Conservation (phyloP, 371 early-diverging fungal genomes). For the Cokeromyces recurvatus region DNA sequence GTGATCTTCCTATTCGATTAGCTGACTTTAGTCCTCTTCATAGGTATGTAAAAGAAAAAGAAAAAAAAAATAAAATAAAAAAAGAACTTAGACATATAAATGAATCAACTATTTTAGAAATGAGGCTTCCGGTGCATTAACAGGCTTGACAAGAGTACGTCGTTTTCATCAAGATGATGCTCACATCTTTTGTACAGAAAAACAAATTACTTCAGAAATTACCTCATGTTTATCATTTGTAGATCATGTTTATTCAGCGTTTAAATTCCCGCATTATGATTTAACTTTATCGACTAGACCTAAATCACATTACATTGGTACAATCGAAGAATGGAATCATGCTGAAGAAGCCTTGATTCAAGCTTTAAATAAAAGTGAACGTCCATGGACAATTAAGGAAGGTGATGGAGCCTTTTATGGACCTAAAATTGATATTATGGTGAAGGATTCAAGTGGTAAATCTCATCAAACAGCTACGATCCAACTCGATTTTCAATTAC, state of each 20-base stretch:
- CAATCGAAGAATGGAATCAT: constrained; percentile 85
- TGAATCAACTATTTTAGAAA: constrained; percentile 47
- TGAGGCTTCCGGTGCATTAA: constrained; percentile 90
- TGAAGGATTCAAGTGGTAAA: constrained; percentile 92
- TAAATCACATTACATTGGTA: constrained; percentile 88
- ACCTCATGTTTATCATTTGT: constrained; percentile 80
- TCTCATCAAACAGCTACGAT: constrained; percentile 98
- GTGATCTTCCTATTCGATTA: constrained; percentile 88
- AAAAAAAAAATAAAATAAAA: too few relatives aligned
- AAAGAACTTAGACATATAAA: too few relatives aligned
- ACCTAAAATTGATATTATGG: constrained; percentile 99
- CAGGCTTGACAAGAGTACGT: constrained; percentile 92
- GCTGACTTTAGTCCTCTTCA: constrained; percentile 97
- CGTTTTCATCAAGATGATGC: constrained; percentile 98
- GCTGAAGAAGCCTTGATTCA: constrained; percentile 85
- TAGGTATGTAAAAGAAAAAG: constrained; percentile 47
- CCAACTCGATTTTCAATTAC: constrained; percentile 97
- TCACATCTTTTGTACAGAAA: constrained; percentile 88
- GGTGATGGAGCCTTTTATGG: constrained; percentile 99
- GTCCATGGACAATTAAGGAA: constrained; percentile 88
- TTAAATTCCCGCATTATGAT: constrained; percentile 77
- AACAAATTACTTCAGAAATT: constrained; percentile 81
- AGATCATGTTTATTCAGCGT: constrained; percentile 82
- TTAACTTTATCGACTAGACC: constrained; percentile 96
- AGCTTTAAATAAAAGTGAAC: constrained; percentile 76